Percentiles rank a stretch among this genome's conserved stretches.
phyloP scores from a whole-genome alignment of 495 filamentous ascomycete genomes.

The Penicillium salamii region DNA sequence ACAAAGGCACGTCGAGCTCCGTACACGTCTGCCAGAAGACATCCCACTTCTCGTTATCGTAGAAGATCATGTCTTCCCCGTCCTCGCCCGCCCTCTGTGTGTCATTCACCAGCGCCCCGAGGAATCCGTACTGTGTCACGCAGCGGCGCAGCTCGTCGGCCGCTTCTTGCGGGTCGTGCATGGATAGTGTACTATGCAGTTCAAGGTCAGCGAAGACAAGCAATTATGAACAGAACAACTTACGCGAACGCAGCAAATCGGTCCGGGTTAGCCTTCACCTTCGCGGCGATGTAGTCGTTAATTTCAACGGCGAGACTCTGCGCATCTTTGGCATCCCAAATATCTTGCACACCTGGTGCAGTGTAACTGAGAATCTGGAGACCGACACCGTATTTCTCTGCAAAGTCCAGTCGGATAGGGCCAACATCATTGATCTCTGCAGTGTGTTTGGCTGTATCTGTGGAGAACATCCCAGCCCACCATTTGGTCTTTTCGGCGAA shows the following conservation, averaged over 20 bases:
- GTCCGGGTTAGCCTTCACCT: conserved; percentile 48
- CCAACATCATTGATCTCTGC: conserved; percentile 50
- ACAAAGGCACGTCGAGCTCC: conserved; percentile 61
- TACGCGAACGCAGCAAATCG: conserved; percentile 58
- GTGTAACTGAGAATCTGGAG: conserved; percentile 58
- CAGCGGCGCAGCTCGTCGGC: conserved; percentile 53
- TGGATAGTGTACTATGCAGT: conserved; percentile 41
- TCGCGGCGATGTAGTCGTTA: conserved; percentile 57
- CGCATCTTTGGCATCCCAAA: conserved; percentile 45
- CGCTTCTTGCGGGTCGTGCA: conserved; percentile 55
- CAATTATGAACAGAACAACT: neutral
- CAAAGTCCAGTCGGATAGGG: conserved; percentile 46
- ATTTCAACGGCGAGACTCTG: conserved; percentile 46
- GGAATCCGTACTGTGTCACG: conserved; percentile 54
- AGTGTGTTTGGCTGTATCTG: conserved; percentile 39
- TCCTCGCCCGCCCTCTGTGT: conserved; percentile 47
- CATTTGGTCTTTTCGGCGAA: conserved; percentile 47
- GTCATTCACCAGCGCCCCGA: conserved; percentile 60
- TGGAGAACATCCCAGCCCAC: conserved; percentile 47
- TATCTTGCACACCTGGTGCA: conserved; percentile 58
- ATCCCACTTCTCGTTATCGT: conserved; percentile 54
- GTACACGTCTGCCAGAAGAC: conserved; percentile 55
- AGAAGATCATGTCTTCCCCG: conserved; percentile 57
- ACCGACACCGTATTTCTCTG: conserved; percentile 58
- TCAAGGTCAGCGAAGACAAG: neutral